Base-by-base conservation (phyloP, 257 asterid species). In the Penstemon newberryi region DNA sequence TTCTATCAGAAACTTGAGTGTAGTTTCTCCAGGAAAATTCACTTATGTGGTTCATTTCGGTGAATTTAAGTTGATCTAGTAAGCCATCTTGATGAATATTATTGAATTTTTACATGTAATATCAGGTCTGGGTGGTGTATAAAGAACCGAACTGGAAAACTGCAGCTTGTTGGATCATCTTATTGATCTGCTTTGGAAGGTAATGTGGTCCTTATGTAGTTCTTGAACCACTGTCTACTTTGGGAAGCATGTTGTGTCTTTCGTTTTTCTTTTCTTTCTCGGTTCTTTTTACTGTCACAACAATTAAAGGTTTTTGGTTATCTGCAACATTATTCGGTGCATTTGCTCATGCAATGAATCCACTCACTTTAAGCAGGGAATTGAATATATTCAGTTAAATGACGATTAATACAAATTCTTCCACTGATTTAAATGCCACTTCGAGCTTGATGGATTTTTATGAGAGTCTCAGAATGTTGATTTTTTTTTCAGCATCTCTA, bases 121-220 rank as follows among this genome's bases (percentile, higher is more conserved):
- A 45, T 62, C 77, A 92, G 98, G 98, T 89, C 39, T 92, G 98
- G 98, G 82, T 92, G 63, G 88, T 84, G 3, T 87, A 92, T 69
- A 89, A 89, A 75, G 98, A 92, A 79, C 67, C 92, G n/a, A 77
- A 71, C 70, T 88, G 87, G 86, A 50, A 11, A 39, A 74, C 70
- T 46, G 73, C 90, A 42, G 71, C 79, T 53, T 3, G 80, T 13
- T 92, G 98, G 97, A 78, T 89, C 76, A 59, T 86, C 56, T 71
- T 86, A 67, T 74, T 92, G 39, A 78, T 89, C 75, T 84, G 96
- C 80, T 75, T 80, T 36, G 98, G 98, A 79, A 86, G 97, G 98
- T 91, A 68, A 54, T 39, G 8, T 46, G 12, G 50, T 9, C 33
- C 33, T 25, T 25, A 25, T 25, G 1, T 25, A 25, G 33, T 25